A percentile compares a stretch with the other conserved stretches of the same genome.
Evolutionary conservation across 2,329 filamentous ascomycete genomes (phyloP).

Genomic region (Claviceps humidiphila): DNA sequence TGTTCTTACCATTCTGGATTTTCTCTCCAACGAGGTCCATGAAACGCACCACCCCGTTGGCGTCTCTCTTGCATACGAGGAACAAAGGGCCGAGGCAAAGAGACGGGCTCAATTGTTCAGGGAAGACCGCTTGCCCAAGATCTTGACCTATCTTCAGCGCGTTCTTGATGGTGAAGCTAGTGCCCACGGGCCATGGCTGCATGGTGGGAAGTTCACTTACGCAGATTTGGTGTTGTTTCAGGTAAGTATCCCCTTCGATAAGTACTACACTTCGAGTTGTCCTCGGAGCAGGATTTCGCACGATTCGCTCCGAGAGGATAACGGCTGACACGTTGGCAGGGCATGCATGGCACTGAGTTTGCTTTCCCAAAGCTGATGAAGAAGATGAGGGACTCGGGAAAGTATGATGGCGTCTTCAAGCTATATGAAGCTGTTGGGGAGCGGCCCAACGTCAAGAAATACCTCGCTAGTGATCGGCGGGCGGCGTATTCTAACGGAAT

Average conservation of each 20-base stretch:
- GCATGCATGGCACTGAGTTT: constrained; percentile 45
- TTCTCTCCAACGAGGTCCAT: constrained; percentile 56
- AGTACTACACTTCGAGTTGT: no score
- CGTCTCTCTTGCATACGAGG: constrained; percentile 50
- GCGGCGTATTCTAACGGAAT: constrained; percentile 50
- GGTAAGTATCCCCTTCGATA: constrained; percentile 22
- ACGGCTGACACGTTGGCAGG: constrained; percentile 17
- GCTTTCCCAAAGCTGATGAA: constrained; percentile 58
- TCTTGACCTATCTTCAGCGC: constrained; percentile 56
- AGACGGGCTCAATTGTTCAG: constrained; percentile 44
- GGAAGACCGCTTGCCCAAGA: constrained; percentile 55
- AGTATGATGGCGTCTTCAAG: constrained; percentile 48
- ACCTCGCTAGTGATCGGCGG: constrained; percentile 53
- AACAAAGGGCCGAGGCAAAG: constrained; percentile 57
- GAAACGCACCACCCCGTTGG: constrained; percentile 64
- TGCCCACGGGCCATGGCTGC: constrained; percentile 49
- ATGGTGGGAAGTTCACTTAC: constrained; percentile 51
- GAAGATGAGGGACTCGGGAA: constrained; percentile 37
- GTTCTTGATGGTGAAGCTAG: constrained; percentile 43
- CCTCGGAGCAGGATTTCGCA: no score
- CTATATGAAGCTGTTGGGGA: constrained; percentile 51
- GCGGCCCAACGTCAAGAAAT: constrained; percentile 51
- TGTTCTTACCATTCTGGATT: constrained; percentile 56
- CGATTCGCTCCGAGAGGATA: not conserved
- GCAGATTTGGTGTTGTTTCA: constrained; percentile 66